Evolutionary conservation across 306 rosid species (phyloP), one percentile per base, ranked within the genome.

Genomic region (Pueraria montana): DNA sequence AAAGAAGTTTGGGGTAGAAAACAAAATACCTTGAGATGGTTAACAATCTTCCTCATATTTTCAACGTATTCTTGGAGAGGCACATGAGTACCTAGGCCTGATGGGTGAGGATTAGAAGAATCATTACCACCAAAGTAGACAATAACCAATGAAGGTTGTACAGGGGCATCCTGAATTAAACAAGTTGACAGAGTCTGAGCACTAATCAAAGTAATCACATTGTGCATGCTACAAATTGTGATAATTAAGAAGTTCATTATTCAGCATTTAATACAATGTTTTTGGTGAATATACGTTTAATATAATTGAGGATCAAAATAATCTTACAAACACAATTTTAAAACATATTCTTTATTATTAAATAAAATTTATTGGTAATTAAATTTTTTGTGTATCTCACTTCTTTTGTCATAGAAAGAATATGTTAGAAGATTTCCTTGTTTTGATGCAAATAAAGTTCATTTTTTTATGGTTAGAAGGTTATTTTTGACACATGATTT

Each of bases 71-170:
- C 98, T 6, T 82, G 78, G 38, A 94, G 93, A 34, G 98, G 97
- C 0, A 94, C 94, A 67, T 85, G 89, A 42, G 86, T 71, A 63
- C 88, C 90, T n/a, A 81, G 14, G 59, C 92, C 94, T 27, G 84
- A 79, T 76, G 94, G 88, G 75, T 86, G 40, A 11, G 67, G 67
- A 5, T 80, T 4, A 90, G 86, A 20, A 3, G 79, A 80, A 87
- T 94, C 98, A 79, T 94, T 94, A 0, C 97, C 98, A 7, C 98
- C 98, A 49, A 92, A 94, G 77, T 94, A 94, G 63, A 90, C 91
- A 12, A 94, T 91, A 49, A 94, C 89, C 86, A 94, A 49, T 2
- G 92, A 83, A n/a, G 97, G 98, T 63, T 94, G 93, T 43, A 61
- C 38, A 12, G 18, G 67, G 6, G 86, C 88, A 79, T 89, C 88